Evolutionary conservation across 1,284 basidiomycete species (phyloP), one percentile per base, ranked within the genome.

Genomic region (Afroboletus lepidellus): DNA sequence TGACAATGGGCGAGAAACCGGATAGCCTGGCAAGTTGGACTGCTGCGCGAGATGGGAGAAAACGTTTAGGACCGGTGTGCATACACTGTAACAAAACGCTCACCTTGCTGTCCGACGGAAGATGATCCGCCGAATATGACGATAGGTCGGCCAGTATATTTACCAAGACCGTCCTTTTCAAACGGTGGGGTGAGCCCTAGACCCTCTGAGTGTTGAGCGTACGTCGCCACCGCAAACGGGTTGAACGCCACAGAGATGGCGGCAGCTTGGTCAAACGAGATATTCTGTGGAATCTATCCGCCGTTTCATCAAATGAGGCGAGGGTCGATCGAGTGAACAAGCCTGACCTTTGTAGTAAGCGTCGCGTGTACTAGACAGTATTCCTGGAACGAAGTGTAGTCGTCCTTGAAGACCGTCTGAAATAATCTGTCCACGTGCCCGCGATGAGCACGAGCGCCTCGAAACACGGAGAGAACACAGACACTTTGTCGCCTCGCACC

Each of bases 231-330:
- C 5, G 58, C 62, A 16, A 71, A 69, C 1, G 67, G 64, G 27
- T 44, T 48, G 21, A 39, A 69, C 20, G 34, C 54, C 3, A 60
- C 46, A 6, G 64, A 56, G 18, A 76, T 57, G 1, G 74, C 64
- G 2, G 74, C 72, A n/a, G 63, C 70, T 57, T 70, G 67, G 15
- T 80, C 78, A 51, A 77, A 77, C 0, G 76, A 72, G n/a, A 80
- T 51, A 30, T 72, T 75, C 3, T 23, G 32, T 21, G 57, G 57
- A 15, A 58, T 24, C 53, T 45, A 21, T 9, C 12, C 41, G 8
- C n/a, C 5, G 5, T 16, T 32, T 18, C 11, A 24, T 58, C 20
- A 41, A 50, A 27, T 24, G 27, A 30, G 12, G 16, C 5, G 8
- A 7, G 24, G 8, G 0, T 13, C 1, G 11, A 32, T 4, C 2